Conservation (phyloP, 2,329 filamentous ascomycete genomes). For the Colletotrichum sp. region DNA sequence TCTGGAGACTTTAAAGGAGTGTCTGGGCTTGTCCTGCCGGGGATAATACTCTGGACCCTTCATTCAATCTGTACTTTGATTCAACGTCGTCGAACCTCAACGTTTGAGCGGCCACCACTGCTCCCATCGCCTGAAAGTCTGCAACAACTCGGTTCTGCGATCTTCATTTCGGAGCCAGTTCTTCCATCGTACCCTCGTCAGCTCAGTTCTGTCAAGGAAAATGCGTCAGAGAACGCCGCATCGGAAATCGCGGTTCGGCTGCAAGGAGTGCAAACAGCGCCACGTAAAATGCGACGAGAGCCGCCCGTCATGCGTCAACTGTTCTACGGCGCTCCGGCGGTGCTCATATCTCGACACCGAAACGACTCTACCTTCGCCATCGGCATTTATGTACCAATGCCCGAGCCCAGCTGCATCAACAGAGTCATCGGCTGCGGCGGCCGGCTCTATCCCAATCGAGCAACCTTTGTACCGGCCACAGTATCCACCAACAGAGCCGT, state of each 20-base stretch:
- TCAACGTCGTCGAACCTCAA: background rate
- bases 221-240: conserved; percentile 26
- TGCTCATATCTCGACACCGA: conserved; percentile 34
- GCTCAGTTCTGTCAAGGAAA: background rate
- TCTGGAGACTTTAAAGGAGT: background rate
- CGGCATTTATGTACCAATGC: background rate
- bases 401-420: background rate
- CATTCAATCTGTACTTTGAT: background rate
- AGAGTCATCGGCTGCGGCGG: background rate
- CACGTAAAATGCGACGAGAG: conserved; percentile 49
- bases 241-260: conserved; percentile 45
- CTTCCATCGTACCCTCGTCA: background rate
- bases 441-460: background rate
- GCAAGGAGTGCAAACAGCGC: conserved; percentile 43
- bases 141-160: accelerated
- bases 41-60: background rate
- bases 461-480: background rate
- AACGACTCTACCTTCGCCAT: background rate
- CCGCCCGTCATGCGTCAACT: conserved; percentile 44
- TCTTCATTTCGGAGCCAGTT: background rate
- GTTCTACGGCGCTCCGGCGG: conserved; percentile 36
- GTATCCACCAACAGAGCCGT: background rate
- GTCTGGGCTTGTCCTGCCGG: background rate
- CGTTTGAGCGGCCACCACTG: background rate
- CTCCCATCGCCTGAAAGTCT: background rate